Evolutionary conservation across 208 protist species (phyloP).

Genomic region (Crithidia mellificae): DNA sequence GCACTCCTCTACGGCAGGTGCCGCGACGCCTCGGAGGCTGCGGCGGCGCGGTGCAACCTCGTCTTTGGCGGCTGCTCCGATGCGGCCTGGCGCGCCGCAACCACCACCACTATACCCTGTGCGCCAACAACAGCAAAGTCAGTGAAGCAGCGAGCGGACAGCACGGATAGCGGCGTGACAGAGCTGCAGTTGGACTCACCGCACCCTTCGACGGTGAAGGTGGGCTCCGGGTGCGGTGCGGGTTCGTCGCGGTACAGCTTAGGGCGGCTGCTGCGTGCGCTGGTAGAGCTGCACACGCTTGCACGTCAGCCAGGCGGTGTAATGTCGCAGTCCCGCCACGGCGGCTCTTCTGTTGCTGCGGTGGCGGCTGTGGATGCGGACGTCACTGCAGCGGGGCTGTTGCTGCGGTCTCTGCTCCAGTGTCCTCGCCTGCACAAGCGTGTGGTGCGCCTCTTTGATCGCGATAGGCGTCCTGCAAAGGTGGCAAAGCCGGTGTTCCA

Average conservation of each 20-base stretch:
- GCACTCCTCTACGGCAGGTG: constrained; percentile 32
- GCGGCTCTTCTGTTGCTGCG: neutral
- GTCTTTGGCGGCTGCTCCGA: constrained; percentile 18
- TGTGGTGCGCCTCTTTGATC: constrained; percentile 10
- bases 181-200: neutral
- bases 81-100: constrained; percentile 18
- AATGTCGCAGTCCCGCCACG: too few species aligned
- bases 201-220: neutral
- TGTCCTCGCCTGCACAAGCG: constrained; percentile 26
- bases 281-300: constrained; percentile 20
- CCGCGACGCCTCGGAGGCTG: constrained; percentile 23
- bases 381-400: constrained; percentile 15
- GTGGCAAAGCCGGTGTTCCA: neutral
- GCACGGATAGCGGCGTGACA: neutral
- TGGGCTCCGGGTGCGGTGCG: neutral
- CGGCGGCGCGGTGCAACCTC: constrained; percentile 25
- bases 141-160: neutral
- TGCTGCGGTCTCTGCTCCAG: constrained; percentile 22
- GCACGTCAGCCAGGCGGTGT: neutral
- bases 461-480: neutral
- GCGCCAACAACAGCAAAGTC: too few species aligned
- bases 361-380: constrained; percentile 3
- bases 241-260: constrained; percentile 5
- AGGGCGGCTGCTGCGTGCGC: constrained; percentile 8
- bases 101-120: neutral